These are phyloP conservation scores for Agastache rugosa DNA, from an alignment of 257 asterid species.

Conservation along the genomic window DNA sequence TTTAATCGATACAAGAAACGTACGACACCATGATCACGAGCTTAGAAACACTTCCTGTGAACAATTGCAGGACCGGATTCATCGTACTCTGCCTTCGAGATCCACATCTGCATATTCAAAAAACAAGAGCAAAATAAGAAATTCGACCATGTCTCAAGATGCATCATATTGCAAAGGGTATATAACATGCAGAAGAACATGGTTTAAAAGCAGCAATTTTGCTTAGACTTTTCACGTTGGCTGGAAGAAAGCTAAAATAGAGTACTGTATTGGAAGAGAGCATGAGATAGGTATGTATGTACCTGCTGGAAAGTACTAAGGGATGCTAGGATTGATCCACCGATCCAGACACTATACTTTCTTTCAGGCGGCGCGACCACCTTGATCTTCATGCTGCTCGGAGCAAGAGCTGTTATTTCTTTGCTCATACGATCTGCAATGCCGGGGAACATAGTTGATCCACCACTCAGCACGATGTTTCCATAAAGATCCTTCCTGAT, in stretches of 20 bases:
- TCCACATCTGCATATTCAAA: constrained; percentile 60
- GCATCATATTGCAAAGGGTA: neutral
- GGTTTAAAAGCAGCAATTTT: no score
- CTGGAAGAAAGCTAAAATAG: neutral
- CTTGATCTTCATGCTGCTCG: constrained; percentile 76
- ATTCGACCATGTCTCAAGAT: neutral
- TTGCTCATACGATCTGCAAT: constrained; percentile 75
- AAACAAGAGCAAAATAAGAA: neutral
- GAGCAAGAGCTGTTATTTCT: constrained; percentile 74
- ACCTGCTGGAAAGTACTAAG: constrained; percentile 84
- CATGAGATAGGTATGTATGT: neutral
- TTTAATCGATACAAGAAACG: constrained; percentile 8
- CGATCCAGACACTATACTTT: constrained; percentile 80
- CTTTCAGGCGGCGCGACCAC: constrained; percentile 76
- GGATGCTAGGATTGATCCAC: constrained; percentile 74
- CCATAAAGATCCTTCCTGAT: constrained; percentile 71
- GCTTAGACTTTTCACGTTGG: no score
- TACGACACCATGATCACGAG: constrained; percentile 25
- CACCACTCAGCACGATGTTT: constrained; percentile 73
- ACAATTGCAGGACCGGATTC: constrained; percentile 72
- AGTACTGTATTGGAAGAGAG: neutral
- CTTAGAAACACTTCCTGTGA: constrained; percentile 69
- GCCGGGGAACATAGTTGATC: constrained; percentile 80
- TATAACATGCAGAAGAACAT: neutral
- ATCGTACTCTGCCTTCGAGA: constrained; percentile 61